phyloP scores from a whole-genome alignment of 495 filamentous ascomycete species.

The Annulohypoxylon nitens region DNA sequence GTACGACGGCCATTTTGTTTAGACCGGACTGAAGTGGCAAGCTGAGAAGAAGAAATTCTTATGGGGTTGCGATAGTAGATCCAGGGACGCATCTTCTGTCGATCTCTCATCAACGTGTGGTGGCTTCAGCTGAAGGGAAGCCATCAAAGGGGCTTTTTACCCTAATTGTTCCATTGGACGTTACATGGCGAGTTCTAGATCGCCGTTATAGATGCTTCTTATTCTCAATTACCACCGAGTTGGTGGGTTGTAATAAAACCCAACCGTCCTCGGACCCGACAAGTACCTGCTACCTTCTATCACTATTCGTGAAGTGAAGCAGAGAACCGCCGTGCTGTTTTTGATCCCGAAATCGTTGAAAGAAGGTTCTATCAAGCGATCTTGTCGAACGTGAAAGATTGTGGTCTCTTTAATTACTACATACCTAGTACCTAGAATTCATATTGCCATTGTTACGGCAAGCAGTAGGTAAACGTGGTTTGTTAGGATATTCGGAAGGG shows the following conservation, averaged over 20 bases:
- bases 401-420: conserved; percentile 10
- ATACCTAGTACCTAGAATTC: background rate
- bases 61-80: background rate
- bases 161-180: background rate
- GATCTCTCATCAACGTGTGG: background rate
- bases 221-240: conserved; percentile 4
- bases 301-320: background rate
- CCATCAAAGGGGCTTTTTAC: conserved; percentile 16
- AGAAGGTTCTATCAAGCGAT: conserved; percentile 13
- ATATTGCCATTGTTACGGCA: conserved; percentile 16
- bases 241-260: background rate
- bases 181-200: conserved; percentile 15
- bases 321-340: background rate
- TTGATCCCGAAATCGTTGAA: background rate
- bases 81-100: conserved; percentile 14
- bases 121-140: conserved; percentile 5
- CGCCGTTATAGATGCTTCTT: background rate
- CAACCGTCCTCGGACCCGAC: conserved; percentile 1
- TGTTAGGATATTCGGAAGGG: conserved; percentile 38
- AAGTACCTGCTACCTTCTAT: background rate
- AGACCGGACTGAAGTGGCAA: background rate
- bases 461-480: conserved; percentile 23
- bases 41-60: background rate
- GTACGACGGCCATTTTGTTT: background rate
- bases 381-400: background rate